Base-by-base conservation (phyloP, 345 rosid genomes). In the Tarenaya hassleriana region DNA sequence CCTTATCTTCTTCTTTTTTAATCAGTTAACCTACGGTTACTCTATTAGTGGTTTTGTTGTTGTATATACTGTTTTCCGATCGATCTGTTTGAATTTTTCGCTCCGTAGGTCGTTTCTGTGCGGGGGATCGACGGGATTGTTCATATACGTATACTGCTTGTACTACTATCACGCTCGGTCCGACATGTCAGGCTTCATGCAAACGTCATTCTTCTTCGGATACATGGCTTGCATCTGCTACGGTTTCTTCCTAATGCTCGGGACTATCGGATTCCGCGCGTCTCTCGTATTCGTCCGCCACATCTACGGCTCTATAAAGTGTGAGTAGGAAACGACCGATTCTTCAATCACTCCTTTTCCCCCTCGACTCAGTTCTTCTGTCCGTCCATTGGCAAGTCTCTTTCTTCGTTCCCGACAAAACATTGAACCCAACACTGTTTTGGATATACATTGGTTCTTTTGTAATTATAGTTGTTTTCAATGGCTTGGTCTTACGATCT, bases 221-320 rank as follows among this genome's bases (percentile, higher is more conserved):
- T 75, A 75, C 72, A 75, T 75, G 77, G 77, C 77, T 11, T 75
- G 77, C 50, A 50, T 75, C 17, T 75, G 75, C 34, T 75, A 75
- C 2, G 77, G 80, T 9, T 72, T 75, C 57, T 75, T 72, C 62
- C 70, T 75, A 31, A 72, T 72, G 80, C 73, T 75, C 7, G 77
- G 77, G 1, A 41, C 70, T 4, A 61, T 72, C 17, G 80, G 80
- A 6, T 75, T 75, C 58, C 58, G 66, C n/a, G 73, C 80, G 3
- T 66, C 73, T 2, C 47, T 75, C 43, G 6, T 75, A 49, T 75
- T 75, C 60, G 77, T 72, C 35, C 70, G 73, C 20, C 80, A 72
- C 63, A 72, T 75, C 41, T 75, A 75, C 62, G 43, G 68, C 10
- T 75, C 75, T 17, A 75, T 75, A 34, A 75, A 75, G 42, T 72